phyloP scores from a whole-genome alignment of 202 grass and related monocot species.

The Zizania palustris region DNA sequence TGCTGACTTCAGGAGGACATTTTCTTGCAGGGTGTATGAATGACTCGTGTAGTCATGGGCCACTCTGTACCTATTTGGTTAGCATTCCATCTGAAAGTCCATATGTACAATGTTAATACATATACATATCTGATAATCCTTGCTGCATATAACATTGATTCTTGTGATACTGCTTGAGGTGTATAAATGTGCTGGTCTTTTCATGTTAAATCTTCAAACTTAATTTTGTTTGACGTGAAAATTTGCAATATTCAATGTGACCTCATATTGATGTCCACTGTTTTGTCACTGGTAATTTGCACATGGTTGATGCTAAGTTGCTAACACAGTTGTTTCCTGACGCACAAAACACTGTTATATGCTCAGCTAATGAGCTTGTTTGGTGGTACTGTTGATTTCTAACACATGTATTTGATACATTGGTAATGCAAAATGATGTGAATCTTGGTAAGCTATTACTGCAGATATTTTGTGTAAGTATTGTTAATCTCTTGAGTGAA shows the following conservation, averaged over 20 bases:
- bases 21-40: background rate
- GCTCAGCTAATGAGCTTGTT: slow-evolving; percentile 1
- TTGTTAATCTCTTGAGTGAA: background rate
- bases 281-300: background rate
- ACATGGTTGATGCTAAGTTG: background rate
- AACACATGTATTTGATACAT: slow-evolving; percentile 8
- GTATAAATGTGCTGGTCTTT: background rate
- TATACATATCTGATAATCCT: background rate
- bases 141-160: background rate
- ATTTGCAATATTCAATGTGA: slow-evolving; percentile 11
- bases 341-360: background rate
- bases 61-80: background rate
- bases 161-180: slow-evolving; percentile 9
- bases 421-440: background rate
- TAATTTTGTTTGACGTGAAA: background rate
- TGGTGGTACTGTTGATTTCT: background rate
- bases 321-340: background rate
- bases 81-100: background rate
- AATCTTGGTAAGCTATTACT: background rate
- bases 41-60: background rate
- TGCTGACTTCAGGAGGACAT: background rate
- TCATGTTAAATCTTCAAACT: background rate
- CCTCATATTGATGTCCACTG: background rate
- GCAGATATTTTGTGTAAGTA: background rate
- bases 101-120: background rate